phyloP scores from a whole-genome alignment of 1,139 yeast genomes.

The Geotrichum fermentans region DNA sequence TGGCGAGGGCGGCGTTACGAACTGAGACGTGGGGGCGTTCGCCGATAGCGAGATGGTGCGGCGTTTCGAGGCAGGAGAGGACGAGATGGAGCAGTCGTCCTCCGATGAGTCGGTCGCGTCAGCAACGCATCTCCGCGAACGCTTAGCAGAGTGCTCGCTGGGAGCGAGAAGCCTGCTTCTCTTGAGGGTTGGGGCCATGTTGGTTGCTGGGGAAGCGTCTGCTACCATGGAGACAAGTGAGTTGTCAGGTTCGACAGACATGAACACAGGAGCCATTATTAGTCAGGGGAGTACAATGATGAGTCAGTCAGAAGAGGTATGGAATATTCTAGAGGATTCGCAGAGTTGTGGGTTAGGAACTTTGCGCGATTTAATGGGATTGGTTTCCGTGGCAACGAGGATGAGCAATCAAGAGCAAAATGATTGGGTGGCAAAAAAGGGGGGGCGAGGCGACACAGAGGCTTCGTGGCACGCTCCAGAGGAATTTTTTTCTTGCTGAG shows the following conservation, averaged over 20 bases:
- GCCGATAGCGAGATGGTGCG: slow-evolving; percentile 9
- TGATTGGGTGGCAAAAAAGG: slow-evolving; percentile 12
- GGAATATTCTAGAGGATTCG: not conserved
- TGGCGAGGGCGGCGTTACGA: slow-evolving; percentile 17
- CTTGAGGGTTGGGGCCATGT: slow-evolving; percentile 6
- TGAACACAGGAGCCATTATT: slow-evolving; percentile 14
- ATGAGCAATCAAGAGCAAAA: slow-evolving; percentile 1
- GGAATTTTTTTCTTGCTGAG: too few species aligned
- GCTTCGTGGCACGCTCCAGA: too few species aligned
- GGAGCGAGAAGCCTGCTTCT: slow-evolving; percentile 15
- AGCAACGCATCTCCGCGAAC: slow-evolving; percentile 6
- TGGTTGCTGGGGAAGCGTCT: not conserved
- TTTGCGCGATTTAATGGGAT: not conserved
- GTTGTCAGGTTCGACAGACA: not conserved
- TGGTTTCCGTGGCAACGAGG: slow-evolving; percentile 12
- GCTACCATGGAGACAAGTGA: not conserved
- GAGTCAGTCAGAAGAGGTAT: not conserved
- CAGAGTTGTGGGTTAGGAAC: not conserved
- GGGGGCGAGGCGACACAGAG: too few species aligned
- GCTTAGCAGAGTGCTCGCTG: not conserved
- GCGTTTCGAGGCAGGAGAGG: not conserved
- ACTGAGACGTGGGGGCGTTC: slow-evolving; percentile 7
- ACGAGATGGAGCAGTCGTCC: slow-evolving; percentile 2
- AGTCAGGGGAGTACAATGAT: not conserved
- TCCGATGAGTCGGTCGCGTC: slow-evolving; percentile 15